Percentiles rank a stretch among this genome's conserved stretches.
These are phyloP conservation scores for Flaveria trinervia DNA, from an alignment of 129 eudicot species.

Conservation along the genomic window DNA sequence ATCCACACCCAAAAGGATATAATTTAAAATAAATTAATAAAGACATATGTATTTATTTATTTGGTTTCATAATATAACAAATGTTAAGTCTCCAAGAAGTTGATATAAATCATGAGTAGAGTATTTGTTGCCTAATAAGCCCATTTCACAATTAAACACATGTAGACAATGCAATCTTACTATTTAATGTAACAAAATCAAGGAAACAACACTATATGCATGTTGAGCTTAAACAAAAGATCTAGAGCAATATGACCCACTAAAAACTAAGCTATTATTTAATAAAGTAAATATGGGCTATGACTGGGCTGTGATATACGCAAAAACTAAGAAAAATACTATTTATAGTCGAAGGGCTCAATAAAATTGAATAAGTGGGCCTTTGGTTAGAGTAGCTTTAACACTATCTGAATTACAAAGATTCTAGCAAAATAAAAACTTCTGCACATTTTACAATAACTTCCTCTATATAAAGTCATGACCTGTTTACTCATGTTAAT, in stretches of 20 bases:
- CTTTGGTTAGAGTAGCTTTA: neutral
- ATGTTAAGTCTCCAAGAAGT: neutral
- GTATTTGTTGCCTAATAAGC: neutral
- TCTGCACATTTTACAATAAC: neutral
- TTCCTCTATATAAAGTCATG: neutral
- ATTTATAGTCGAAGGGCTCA: neutral
- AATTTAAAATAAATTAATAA: neutral
- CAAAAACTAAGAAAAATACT: neutral
- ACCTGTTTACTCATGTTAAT: neutral
- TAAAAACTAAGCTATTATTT: neutral
- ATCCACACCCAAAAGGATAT: neutral
- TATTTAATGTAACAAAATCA: neutral
- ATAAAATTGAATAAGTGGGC: neutral
- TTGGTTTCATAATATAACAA: neutral
- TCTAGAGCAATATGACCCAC: neutral
- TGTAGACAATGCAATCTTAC: neutral
- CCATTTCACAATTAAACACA: neutral
- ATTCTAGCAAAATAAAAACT: constrained; percentile 5
- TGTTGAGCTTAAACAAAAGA: too few relatives aligned
- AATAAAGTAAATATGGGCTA: neutral
- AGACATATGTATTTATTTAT: neutral
- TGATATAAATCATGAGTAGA: neutral
- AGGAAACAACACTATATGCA: neutral
- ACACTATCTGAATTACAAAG: neutral
- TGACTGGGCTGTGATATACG: neutral